Evolutionary conservation across 495 filamentous ascomycete genomes (phyloP), one percentile per base, ranked within the genome.

Genomic region (Tuber umbilicatum): DNA sequence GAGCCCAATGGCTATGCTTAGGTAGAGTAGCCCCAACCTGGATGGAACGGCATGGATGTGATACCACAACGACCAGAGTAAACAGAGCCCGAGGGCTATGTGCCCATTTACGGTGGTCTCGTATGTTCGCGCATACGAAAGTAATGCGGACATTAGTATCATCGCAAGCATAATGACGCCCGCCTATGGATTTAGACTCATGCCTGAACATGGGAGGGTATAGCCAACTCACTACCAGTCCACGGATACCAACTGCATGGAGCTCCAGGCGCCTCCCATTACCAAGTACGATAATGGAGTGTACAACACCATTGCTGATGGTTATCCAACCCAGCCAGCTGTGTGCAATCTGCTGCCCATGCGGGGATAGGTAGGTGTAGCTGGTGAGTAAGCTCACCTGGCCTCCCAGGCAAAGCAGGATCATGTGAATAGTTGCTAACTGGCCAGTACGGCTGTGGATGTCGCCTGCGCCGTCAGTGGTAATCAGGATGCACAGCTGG

Each of bases 21-120:
- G 71, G 42, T 77, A 79, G 14, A 79, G 38, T 70, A 70, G 68
- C 35, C 69, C 60, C 42, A 39, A 70, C 7, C 76, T 76, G 0
- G 69, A 80, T 23, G 64, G n/a, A 47, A 47, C 1, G 19, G 43
- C 43, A 47, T 47, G 23, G 27, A 79, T 39, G 60, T 79, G 74
- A n/a, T 69, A 75, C 70, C 72, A 73, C 55, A 75, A 41, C 14
- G 73, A 47, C 0, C 43, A 17, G 0, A 47, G 19, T 23, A 47
- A 4, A 4, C 17, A 23, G 3, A 5, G 4, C 17, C 17, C 17
- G 43, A 47, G 43, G 17, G 5, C 2, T 21, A 47, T 23, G 23
- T 47, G 43, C 1, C 1, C 43, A 47, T 47, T 47, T 5, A 47
- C 43, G 0, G 43, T 47, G 16, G 43, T 47, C 19, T 47, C 4